phyloP scores from a whole-genome alignment of 768 basidiomycete genomes.

The Strobilomyces dryophilus region DNA sequence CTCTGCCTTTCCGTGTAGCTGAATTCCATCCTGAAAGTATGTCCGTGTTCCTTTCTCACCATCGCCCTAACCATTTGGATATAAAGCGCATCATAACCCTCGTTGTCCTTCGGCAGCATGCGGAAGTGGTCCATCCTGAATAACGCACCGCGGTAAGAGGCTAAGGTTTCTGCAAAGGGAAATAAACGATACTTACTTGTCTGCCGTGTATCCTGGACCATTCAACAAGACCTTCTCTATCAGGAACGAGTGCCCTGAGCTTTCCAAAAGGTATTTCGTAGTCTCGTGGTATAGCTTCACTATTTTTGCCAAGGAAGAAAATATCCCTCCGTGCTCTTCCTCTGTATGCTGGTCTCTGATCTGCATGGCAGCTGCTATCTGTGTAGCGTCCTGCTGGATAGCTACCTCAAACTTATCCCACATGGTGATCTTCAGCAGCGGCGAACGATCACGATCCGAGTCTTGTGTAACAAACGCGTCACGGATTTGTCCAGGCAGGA shows the following conservation, averaged over 20 bases:
- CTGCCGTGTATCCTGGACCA: neutral
- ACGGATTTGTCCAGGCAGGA: neutral
- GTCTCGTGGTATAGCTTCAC: neutral
- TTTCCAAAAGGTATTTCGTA: neutral
- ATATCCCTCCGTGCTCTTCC: neutral
- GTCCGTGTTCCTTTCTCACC: neutral
- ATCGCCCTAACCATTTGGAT: conserved; percentile 5
- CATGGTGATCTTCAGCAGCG: neutral
- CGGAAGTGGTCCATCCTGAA: neutral
- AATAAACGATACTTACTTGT: neutral
- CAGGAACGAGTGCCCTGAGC: neutral
- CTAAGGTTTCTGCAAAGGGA: neutral
- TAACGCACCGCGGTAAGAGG: neutral
- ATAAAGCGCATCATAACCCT: neutral
- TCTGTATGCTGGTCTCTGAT: neutral
- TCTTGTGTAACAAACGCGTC: neutral
- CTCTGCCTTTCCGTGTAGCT: neutral
- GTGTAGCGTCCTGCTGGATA: neutral
- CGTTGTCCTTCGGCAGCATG: neutral
- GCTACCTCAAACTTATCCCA: conserved; percentile 1
- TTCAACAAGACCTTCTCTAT: conserved; percentile 4
- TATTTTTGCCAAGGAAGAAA: neutral
- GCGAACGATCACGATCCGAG: neutral
- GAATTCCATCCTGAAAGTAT: neutral
- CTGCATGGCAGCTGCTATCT: neutral